Evolutionary conservation across 2,329 filamentous ascomycete species (phyloP).

Genomic region (Lasiodiplodia citricola): DNA sequence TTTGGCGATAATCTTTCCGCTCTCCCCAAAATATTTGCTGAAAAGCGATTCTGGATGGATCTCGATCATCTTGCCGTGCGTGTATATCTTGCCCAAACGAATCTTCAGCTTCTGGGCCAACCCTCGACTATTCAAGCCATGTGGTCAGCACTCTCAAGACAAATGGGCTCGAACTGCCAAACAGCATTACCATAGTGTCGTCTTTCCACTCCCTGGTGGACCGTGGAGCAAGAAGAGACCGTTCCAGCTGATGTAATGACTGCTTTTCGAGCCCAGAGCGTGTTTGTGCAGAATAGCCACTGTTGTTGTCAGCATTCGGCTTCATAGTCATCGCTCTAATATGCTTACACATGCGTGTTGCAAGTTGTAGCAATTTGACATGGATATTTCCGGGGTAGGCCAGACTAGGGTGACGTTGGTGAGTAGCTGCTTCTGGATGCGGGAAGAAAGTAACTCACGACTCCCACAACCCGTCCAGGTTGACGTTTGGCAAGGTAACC

Average conservation of each 20-base stretch:
- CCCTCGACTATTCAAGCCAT: constrained; percentile 38
- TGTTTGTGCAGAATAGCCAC: constrained; percentile 41
- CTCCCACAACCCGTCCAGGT: constrained; percentile 51
- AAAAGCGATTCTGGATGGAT: constrained; percentile 53
- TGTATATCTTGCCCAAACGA: constrained; percentile 46
- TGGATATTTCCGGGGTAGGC: constrained; percentile 52
- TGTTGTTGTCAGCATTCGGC: constrained; percentile 24
- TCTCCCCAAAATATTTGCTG: constrained; percentile 57
- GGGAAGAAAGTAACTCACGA: constrained; percentile 37
- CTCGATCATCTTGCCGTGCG: constrained; percentile 48
- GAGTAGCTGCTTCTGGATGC: neutral
- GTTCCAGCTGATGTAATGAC: constrained; percentile 52
- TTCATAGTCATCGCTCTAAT: neutral
- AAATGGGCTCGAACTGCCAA: neutral
- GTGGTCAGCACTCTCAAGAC: neutral
- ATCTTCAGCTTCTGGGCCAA: constrained; percentile 59
- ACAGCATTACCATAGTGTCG: constrained; percentile 43
- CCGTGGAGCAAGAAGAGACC: constrained; percentile 51
- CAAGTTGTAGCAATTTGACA: constrained; percentile 47
- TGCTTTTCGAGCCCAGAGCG: constrained; percentile 36
- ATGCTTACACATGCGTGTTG: constrained; percentile 45
- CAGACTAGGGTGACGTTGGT: constrained; percentile 34
- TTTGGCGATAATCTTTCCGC: constrained; percentile 48
- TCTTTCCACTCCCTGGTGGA: constrained; percentile 52
- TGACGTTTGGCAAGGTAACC: constrained; percentile 44